A percentile compares a stretch with the other conserved stretches of the same genome.
Evolutionary conservation across 306 rosid genomes (phyloP).

Genomic region (Gleditsia sinensis): DNA sequence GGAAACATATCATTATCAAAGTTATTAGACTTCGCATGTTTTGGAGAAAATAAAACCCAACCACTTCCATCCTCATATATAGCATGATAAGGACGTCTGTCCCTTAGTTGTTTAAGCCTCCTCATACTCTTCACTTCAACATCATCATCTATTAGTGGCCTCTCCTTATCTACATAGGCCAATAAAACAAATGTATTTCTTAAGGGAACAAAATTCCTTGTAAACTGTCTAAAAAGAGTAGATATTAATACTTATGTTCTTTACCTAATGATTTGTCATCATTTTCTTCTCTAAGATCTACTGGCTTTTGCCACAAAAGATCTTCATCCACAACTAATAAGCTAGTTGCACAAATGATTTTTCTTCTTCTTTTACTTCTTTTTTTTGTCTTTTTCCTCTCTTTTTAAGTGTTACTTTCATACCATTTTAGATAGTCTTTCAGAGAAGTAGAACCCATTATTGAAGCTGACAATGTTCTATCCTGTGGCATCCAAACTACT

Average conservation of each 20-base stretch:
- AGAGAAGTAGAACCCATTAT: constrained; percentile 52
- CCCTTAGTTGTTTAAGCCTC: constrained; percentile 76
- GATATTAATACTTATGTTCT: neutral
- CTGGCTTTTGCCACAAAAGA: constrained; percentile 80
- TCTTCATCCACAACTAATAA: constrained; percentile 80
- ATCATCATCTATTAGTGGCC: constrained; percentile 75
- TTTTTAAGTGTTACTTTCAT: constrained; percentile 56
- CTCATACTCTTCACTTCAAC: constrained; percentile 88
- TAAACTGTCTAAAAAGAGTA: neutral
- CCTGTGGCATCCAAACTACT: constrained; percentile 26
- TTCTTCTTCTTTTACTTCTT: constrained; percentile 44
- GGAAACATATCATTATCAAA: constrained; percentile 64
- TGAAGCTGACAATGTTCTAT: constrained; percentile 40
- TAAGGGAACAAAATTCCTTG: neutral
- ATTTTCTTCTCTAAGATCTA: constrained; percentile 65
- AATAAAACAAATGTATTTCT: neutral
- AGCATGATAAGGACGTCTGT: constrained; percentile 62
- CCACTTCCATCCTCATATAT: constrained; percentile 96
- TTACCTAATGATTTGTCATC: constrained; percentile 55
- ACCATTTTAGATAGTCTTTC: constrained; percentile 77
- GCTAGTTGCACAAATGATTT: constrained; percentile 50
- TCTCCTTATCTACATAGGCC: constrained; percentile 59
- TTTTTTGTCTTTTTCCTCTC: constrained; percentile 50
- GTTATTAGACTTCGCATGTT: constrained; percentile 27
- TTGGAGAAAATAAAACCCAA: constrained; percentile 76